phyloP scores from a whole-genome alignment of 2,329 filamentous ascomycete species.

The Penicillium expansum region DNA sequence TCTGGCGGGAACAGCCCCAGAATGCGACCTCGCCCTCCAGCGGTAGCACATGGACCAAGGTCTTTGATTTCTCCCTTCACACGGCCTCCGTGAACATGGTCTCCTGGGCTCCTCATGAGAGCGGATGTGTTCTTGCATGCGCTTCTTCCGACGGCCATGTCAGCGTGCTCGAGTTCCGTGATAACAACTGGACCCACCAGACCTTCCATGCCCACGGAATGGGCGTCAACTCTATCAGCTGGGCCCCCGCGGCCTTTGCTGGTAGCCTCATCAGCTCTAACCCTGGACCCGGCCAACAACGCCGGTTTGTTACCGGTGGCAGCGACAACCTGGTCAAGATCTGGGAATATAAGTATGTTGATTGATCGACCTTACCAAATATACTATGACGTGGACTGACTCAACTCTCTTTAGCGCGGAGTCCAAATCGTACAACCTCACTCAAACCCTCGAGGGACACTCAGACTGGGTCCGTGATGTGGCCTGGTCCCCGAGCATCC shows the following conservation, averaged over 20 bases:
- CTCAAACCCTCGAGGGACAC: conserved; percentile 69
- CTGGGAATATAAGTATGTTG: conserved; percentile 71
- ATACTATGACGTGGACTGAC: conserved; percentile 3
- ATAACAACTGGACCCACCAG: conserved; percentile 86
- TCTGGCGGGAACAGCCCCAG: conserved; percentile 82
- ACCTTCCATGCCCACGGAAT: conserved; percentile 90
- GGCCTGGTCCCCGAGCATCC: conserved; percentile 90
- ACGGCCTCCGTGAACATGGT: conserved; percentile 96
- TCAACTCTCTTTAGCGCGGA: conserved; percentile 42
- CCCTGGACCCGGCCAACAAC: conserved; percentile 61
- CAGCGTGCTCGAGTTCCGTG: conserved; percentile 92
- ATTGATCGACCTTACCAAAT: not conserved
- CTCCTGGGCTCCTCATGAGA: conserved; percentile 95
- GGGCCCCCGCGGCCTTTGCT: conserved; percentile 82
- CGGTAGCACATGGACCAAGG: conserved; percentile 70
- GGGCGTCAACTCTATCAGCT: conserved; percentile 92
- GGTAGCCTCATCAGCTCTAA: conserved; percentile 79
- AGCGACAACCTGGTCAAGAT: conserved; percentile 93
- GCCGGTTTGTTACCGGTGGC: conserved; percentile 90
- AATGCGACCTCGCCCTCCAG: conserved; percentile 38
- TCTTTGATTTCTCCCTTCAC: conserved; percentile 91
- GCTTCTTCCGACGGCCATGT: conserved; percentile 93
- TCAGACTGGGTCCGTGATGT: conserved; percentile 97
- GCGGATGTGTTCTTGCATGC: conserved; percentile 89
- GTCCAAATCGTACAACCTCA: conserved; percentile 52